These are phyloP conservation scores for Andrographis paniculata DNA, from an alignment of 305 asterid species.

Conservation along the genomic window DNA sequence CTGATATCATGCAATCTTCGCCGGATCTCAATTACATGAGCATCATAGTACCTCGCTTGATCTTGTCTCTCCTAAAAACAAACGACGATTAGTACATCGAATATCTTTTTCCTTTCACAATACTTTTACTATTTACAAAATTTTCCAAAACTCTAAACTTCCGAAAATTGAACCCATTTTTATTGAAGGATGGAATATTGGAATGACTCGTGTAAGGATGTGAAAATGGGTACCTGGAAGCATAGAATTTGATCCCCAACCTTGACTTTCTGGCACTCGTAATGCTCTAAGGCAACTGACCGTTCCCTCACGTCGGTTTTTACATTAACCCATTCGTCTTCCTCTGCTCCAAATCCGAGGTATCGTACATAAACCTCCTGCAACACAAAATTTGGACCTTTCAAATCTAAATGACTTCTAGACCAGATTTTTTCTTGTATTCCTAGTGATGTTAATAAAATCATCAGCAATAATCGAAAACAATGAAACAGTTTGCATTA, in stretches of 20 bases:
- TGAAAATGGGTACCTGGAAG: slow-evolving; percentile 51
- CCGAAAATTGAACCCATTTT: no score
- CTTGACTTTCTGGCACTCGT: slow-evolving; percentile 59
- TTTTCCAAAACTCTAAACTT: no score
- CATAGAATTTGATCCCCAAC: slow-evolving; percentile 65
- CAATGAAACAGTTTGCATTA: no score
- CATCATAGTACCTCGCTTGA: slow-evolving; percentile 61
- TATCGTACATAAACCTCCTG: slow-evolving; percentile 76
- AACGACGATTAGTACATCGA: background rate
- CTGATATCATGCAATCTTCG: slow-evolving; percentile 62
- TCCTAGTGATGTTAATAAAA: no score
- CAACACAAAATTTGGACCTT: no score
- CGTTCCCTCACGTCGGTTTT: slow-evolving; percentile 45
- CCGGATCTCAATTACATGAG: slow-evolving; percentile 42
- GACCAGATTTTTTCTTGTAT: no score
- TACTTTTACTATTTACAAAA: no score
- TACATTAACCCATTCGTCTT: slow-evolving; percentile 77
- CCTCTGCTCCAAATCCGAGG: slow-evolving; percentile 59
- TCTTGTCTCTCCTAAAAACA: slow-evolving; percentile 48
- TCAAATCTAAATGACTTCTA: slow-evolving; percentile 10
- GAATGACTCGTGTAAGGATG: background rate
- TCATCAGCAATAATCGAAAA: no score
- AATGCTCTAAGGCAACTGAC: slow-evolving; percentile 62
- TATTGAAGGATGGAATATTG: no score
- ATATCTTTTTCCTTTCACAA: background rate